Evolutionary conservation across 2,329 filamentous ascomycete species (phyloP).

Genomic region (Fusarium acutatum): DNA sequence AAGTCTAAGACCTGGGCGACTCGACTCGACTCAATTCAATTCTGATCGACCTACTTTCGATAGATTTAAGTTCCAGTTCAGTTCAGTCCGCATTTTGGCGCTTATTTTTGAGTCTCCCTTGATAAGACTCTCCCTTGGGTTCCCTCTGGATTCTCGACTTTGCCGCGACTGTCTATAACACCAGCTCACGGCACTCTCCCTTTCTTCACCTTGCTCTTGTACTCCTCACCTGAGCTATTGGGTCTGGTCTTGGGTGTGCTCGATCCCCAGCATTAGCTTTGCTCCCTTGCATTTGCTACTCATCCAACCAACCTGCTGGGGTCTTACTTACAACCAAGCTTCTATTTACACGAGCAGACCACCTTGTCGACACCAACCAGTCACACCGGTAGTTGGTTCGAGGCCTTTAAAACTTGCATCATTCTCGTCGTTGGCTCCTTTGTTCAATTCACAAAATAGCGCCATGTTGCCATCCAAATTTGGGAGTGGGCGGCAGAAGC

Average conservation of each 20-base stretch:
- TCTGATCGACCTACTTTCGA: constrained; percentile 19
- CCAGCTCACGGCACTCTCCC: constrained; percentile 1
- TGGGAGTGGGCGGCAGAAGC: constrained; percentile 54
- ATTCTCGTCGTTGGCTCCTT: constrained; percentile 11
- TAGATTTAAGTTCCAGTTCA: constrained; percentile 18
- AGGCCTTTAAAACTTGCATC: neutral
- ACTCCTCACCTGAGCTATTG: constrained; percentile 15
- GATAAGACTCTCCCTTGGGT: constrained; percentile 26
- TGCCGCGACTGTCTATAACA: constrained; percentile 24
- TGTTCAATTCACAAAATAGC: constrained; percentile 17
- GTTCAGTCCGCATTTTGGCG: constrained; percentile 4
- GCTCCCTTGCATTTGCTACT: constrained; percentile 32
- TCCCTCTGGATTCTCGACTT: constrained; percentile 7
- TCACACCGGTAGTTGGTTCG: constrained; percentile 9
- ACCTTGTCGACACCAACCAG: constrained; percentile 18
- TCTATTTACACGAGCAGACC: constrained; percentile 12
- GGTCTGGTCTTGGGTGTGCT: constrained; percentile 16
- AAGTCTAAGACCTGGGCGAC: constrained; percentile 25
- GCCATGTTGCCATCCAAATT: constrained; percentile 52
- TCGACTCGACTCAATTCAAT: constrained; percentile 1
- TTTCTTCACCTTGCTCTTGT: constrained; percentile 2
- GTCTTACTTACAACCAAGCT: constrained; percentile 27
- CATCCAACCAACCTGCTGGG: constrained; percentile 16
- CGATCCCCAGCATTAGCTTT: constrained; percentile 21
- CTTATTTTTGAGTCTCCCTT: constrained; percentile 21